Base-by-base conservation (phyloP, 306 rosid species). In the Dalbergia oliveri region DNA sequence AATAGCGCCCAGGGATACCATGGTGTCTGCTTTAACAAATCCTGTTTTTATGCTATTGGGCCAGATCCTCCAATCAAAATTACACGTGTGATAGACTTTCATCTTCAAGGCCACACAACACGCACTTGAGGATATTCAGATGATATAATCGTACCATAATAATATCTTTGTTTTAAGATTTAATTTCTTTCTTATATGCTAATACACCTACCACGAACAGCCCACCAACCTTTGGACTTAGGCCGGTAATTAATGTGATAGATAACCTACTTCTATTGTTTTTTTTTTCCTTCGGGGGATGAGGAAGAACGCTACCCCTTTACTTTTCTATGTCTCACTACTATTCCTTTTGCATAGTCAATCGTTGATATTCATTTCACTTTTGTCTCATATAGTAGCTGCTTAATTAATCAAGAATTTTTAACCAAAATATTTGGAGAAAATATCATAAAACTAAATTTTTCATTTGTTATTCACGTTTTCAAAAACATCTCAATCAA, bases 181-280 rank as follows among this genome's bases (percentile, higher is more conserved):
- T 76, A 3, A 10, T 49, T 49, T 12, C 4, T 11, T 5, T 19
- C n/a, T 16, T 11, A 64, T 23, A 64, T 21, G 63, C 34, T 57
- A 39, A 31, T 35, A 7, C 58, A 77, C 67, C 75, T 54, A 67
- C 66, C 74, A 14, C 54, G 26, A 7, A 15, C 64, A 16, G 7
- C 73, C 18, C 74, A 53, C 74, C 74, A 53, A 75, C 13, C 62
- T 9, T 65, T 65, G 73, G 81, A 64, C 43, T 76, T 31, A 3
- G 33, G 47, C 9, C 1, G 12, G 37, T 47, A 16, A 9, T 23
- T 47, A 16, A 9, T 43, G 69, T 10, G 19, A 57, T 57, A 11
- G 39, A 11, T 54, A 56, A 59, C 61, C 75, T 50, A 50, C 43
- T 9, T 47, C n/a, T n/a, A n/a, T 47, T 14, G 9, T 26, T 2